These are phyloP conservation scores for Fragosphaeria purpurea DNA, from an alignment of 2,329 filamentous ascomycete genomes.

Conservation along the genomic window DNA sequence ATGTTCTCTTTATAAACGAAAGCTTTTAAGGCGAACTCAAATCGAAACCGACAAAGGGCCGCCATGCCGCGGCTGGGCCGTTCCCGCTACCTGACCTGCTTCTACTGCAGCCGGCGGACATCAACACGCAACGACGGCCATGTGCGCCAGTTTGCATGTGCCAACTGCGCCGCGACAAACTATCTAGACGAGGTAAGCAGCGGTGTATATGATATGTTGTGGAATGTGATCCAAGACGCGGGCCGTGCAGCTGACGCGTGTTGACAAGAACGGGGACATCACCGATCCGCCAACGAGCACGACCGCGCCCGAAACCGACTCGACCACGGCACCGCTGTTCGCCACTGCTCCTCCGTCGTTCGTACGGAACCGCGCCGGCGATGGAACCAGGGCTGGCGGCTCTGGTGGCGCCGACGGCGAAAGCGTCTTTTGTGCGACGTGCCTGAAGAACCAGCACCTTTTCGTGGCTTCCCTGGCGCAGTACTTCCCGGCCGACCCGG, in stretches of 20 bases:
- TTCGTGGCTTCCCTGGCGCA: constrained; percentile 67
- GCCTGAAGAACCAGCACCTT: constrained; percentile 80
- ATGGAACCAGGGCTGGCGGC: no score
- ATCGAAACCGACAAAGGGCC: no score
- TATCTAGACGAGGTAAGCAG: constrained; percentile 67
- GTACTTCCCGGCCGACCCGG: constrained; percentile 58
- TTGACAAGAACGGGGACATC: constrained; percentile 69
- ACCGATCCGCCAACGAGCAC: constrained; percentile 68
- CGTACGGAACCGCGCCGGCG: constrained; percentile 3
- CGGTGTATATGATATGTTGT: constrained; percentile 16
- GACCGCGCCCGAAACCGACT: constrained; percentile 27
- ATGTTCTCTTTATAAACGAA: no score
- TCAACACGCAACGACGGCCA: constrained; percentile 46
- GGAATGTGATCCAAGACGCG: neutral
- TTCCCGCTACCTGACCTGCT: constrained; percentile 52
- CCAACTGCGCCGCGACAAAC: constrained; percentile 75
- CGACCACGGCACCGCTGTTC: constrained; percentile 33
- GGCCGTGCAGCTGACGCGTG: neutral
- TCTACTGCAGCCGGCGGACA: constrained; percentile 71
- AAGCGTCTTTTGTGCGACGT: constrained; percentile 59
- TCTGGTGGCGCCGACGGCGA: constrained; percentile 7
- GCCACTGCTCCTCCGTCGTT: constrained; percentile 31
- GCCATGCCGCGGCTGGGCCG: constrained; percentile 34
- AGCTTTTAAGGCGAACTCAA: no score
- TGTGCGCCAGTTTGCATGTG: constrained; percentile 60